A percentile compares a stretch with the other conserved stretches of the same genome.
phyloP scores from a whole-genome alignment of 225 moss, liverwort and hornwort species.

The Takakia lepidozioides region DNA sequence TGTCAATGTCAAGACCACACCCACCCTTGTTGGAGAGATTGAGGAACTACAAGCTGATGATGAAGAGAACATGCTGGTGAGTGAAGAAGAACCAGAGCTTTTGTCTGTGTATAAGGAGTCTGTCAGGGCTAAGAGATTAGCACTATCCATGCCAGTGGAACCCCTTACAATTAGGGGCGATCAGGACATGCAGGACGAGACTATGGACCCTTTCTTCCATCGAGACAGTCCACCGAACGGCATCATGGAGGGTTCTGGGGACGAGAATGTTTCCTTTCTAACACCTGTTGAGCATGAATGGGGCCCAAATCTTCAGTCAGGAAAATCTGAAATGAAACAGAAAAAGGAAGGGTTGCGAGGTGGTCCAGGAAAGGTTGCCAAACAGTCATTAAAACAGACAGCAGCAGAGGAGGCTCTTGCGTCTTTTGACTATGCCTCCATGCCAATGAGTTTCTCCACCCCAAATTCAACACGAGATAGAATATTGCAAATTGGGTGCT shows the following conservation, averaged over 20 bases:
- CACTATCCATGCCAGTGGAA: too few relatives aligned
- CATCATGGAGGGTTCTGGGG: slow-evolving; percentile 36
- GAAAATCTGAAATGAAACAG: slow-evolving; percentile 35
- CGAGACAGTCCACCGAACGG: too few relatives aligned
- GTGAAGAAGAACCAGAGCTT: slow-evolving; percentile 18
- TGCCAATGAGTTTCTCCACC: slow-evolving; percentile 66
- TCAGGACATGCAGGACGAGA: slow-evolving; percentile 20
- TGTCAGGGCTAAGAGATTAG: too few relatives aligned
- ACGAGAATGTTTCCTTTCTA: slow-evolving; percentile 38
- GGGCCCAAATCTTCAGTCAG: slow-evolving; percentile 53
- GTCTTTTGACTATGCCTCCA: slow-evolving; percentile 52
- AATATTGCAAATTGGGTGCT: slow-evolving; percentile 72
- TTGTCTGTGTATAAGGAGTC: too few relatives aligned
- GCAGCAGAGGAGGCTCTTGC: slow-evolving; percentile 40
- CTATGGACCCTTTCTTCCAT: slow-evolving; percentile 50
- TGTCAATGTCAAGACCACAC: too few relatives aligned
- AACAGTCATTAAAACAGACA: slow-evolving; percentile 31
- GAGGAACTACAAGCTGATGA: too few relatives aligned
- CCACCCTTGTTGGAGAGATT: too few relatives aligned
- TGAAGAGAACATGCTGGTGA: slow-evolving; percentile 35
- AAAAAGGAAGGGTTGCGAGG: slow-evolving; percentile 33
- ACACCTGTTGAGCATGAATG: slow-evolving; percentile 51
- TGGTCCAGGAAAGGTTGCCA: slow-evolving; percentile 26
- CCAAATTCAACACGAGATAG: slow-evolving; percentile 71
- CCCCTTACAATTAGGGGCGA: slow-evolving; percentile 5